Evolutionary conservation across 768 basidiomycete species (phyloP), one percentile per base, ranked within the genome.

Genomic region (Hortiboletus campestris): DNA sequence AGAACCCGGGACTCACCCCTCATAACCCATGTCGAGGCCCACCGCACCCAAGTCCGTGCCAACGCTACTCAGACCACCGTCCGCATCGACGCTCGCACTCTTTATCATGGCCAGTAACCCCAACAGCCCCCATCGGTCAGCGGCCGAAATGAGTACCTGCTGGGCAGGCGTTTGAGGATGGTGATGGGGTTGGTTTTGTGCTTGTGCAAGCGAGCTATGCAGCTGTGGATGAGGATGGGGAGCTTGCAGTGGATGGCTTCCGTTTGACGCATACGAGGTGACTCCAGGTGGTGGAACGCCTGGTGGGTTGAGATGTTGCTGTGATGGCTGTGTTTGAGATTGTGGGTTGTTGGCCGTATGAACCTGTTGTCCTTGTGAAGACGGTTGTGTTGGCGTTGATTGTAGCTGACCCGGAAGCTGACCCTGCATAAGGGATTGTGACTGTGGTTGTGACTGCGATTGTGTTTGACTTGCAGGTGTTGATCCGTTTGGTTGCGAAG

Each of bases 41-140:
- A 97, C 86, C 52, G 89, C 90, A 51, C 89, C 88, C 66, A 98
- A 72, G 78, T 98, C 95, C 41, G 89, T 93, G 42, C 95, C 95
- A 63, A 96, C 83, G 60, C 87, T 84, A 61, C 88, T 84, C 73
- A 94, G 74, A 34, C 85, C 89, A 67, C 85, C 82, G 74, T 96
- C 94, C 49, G 86, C 78, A 67, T 94, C 91, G 53, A 78, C 67
- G 47, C 77, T 78, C 44, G 89, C 86, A 60, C 83, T 89, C 77
- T 91, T 91, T 72, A 96, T 90, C 78, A 91, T 82, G 44, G 89
- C 85, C 54, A 98, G 76, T 51, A 98, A 75, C 16, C 90, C 92
- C 45, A 94, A 69, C 16, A 98, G 78, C 4, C 95, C 95, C 94
- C 94, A 98, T 67, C 93, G 82, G 73, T 98, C 95, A 39, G 95